Evolutionary conservation across 257 asterid genomes (phyloP).

Genomic region (Solanum virginianum): DNA sequence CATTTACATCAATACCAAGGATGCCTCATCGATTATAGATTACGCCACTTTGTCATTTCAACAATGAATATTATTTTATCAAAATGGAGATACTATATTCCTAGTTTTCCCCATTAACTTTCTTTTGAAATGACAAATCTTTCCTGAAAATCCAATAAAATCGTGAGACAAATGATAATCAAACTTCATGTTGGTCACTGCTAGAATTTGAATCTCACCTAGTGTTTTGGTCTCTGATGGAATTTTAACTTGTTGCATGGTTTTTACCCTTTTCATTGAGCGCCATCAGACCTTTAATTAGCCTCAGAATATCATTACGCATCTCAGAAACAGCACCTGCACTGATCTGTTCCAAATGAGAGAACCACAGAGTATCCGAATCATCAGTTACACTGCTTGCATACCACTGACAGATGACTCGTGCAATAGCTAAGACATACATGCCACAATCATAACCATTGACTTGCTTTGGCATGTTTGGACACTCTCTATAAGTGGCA

Average conservation of each 20-base stretch:
- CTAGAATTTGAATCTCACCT: neutral
- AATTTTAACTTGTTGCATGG: neutral
- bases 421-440: conserved; percentile 56
- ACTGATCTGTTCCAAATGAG: conserved; percentile 30
- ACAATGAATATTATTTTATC: neutral
- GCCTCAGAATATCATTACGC: conserved; percentile 44
- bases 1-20: neutral
- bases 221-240: neutral
- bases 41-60: neutral
- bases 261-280: neutral
- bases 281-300: conserved; percentile 35
- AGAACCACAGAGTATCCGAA: conserved; percentile 33
- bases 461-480: conserved; percentile 30
- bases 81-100: neutral
- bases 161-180: neutral
- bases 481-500: conserved; percentile 27
- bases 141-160: neutral
- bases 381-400: conserved; percentile 11
- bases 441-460: conserved; percentile 80
- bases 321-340: conserved; percentile 33
- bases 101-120: neutral
- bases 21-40: neutral
- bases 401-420: conserved; percentile 53
- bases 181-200: neutral
- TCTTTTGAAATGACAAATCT: neutral